Evolutionary conservation across 78 protist genomes (phyloP), one percentile per base, ranked within the genome.

Genomic region (Anaeramoeba flamelloides): DNA sequence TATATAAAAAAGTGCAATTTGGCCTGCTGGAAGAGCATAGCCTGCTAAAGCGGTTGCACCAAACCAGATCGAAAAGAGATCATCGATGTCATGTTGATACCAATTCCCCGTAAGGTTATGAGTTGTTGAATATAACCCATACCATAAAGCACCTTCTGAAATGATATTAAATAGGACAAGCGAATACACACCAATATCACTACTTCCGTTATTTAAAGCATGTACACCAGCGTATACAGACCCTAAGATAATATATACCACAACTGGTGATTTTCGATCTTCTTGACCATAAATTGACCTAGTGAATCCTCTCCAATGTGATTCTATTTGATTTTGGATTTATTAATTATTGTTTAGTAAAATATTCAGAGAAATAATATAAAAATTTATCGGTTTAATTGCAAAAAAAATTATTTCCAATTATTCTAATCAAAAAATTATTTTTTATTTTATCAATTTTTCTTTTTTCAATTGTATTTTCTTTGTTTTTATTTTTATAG

Each of bases 91-190:
- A 53, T 81, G 83, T 3, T 36, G 40, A 3, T 33, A 41, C 83
- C 83, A 81, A 3, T 81, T 81, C 31, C 74, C 1, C 12, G 26
- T 30, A 1, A 81, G 3, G 75, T 81, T 78, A 3, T 38, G 74
- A 1, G 39, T 69, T 33, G 31, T 36, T 2, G 74, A 22, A 38
- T 64, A 81, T 39, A 81, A 32, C 33, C 17, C 74, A 36, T 33
- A 38, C 83, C 83, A 81, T 1, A n/a, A 17, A 34, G 78, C 78
- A 39, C 83, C 83, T 32, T 81, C 83, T 36, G 75, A 76, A 53
- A 3, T 53, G 1, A 81, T 1, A 32, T 81, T 81, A 32, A 81
- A 74, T 2, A 3, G 2, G 80, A 81, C 36, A 2, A 81, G 78
- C 8, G 39, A 8, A 1, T 3, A 74, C 2, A 12, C 1, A 2